phyloP scores from a whole-genome alignment of 1,284 basidiomycete species.

The Tetrapyrgos nigripes region DNA sequence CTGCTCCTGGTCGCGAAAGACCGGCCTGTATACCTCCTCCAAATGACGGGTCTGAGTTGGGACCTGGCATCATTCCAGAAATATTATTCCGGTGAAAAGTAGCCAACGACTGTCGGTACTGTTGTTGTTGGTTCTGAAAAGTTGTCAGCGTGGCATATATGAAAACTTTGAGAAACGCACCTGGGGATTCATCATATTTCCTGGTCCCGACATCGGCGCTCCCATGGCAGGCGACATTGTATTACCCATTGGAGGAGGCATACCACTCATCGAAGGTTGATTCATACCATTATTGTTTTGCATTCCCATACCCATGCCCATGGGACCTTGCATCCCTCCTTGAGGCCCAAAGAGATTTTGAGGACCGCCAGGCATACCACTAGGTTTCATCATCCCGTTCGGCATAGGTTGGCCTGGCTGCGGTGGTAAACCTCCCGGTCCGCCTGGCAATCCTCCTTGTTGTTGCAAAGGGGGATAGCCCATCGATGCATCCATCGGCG shows the following conservation, averaged over 20 bases:
- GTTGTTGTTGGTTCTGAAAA: background rate
- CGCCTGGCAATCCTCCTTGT: constrained; percentile 34
- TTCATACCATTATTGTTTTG: constrained; percentile 9
- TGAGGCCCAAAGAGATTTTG: background rate
- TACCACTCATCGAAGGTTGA: constrained; percentile 10
- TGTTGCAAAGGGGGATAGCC: constrained; percentile 18
- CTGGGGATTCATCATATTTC: constrained; percentile 42
- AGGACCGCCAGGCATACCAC: background rate
- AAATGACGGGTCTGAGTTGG: constrained; percentile 8
- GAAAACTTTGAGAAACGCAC: constrained; percentile 26
- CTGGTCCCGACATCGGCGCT: constrained; percentile 26
- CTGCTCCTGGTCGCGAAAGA: background rate
- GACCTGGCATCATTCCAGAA: background rate
- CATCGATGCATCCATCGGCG: constrained; percentile 49
- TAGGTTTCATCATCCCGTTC: constrained; percentile 33
- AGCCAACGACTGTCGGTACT: background rate
- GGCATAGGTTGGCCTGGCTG: constrained; percentile 28
- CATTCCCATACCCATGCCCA: constrained; percentile 3
- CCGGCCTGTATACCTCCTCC: background rate
- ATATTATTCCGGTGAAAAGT: constrained; percentile 2
- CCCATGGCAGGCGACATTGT: constrained; percentile 15
- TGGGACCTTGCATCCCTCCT: background rate
- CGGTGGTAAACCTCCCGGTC: constrained; percentile 2
- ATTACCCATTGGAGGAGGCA: constrained; percentile 14
- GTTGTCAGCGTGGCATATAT: constrained; percentile 4